Evolutionary conservation across 108 stramenopile species (phyloP).

Genomic region (Pseudonitzschia pungens): DNA sequence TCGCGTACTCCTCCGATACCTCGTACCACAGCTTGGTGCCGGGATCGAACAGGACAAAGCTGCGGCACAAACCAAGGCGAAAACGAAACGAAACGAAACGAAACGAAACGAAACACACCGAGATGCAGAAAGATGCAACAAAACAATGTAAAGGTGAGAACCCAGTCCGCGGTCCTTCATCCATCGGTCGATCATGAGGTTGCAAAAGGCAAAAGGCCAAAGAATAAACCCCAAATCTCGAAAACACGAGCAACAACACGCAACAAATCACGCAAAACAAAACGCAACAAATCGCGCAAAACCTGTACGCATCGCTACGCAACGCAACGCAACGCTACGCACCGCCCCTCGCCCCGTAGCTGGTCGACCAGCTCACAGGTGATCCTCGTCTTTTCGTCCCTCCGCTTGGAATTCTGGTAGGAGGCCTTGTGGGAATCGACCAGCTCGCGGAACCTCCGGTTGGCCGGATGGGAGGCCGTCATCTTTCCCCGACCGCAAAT

Average conservation of each 20-base stretch:
- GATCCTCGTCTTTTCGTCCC: constrained; percentile 50
- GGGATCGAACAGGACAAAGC: constrained; percentile 44
- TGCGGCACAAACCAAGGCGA: constrained; percentile 1
- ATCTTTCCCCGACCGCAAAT: constrained; percentile 47
- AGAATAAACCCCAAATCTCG: no score
- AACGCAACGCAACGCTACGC: background rate
- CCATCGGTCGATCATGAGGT: no score
- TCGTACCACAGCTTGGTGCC: constrained; percentile 41
- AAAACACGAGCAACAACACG: no score
- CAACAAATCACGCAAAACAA: no score
- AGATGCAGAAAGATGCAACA: no score
- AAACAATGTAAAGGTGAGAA: no score
- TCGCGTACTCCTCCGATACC: constrained; percentile 44
- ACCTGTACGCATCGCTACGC: no score
- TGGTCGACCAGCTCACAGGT: constrained; percentile 36
- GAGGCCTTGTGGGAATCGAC: constrained; percentile 23
- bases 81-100: constrained; percentile 1
- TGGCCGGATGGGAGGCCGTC: constrained; percentile 38
- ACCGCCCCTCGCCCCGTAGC: constrained; percentile 30
- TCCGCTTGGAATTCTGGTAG: constrained; percentile 36
- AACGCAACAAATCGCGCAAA: no score
- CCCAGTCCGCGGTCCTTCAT: no score
- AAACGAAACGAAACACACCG: background rate
- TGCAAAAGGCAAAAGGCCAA: no score
- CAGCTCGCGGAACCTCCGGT: constrained; percentile 41